Evolutionary conservation across 129 eudicot species (phyloP).

Genomic region (Pulicaria dysenterica): DNA sequence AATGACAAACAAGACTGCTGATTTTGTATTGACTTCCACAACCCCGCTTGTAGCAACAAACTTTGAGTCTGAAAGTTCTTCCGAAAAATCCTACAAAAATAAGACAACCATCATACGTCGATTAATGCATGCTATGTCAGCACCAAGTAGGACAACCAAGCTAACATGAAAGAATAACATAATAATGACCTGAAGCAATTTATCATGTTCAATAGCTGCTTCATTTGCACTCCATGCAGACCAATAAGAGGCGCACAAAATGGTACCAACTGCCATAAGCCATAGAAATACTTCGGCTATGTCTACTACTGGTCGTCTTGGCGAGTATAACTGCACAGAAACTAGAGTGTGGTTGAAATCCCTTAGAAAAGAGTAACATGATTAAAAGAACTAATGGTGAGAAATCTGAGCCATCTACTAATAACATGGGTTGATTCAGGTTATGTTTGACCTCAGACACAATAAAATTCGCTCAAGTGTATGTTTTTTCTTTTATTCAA

Average conservation of each 20-base stretch:
- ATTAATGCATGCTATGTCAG: constrained; percentile 20
- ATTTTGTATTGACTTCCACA: constrained; percentile 63
- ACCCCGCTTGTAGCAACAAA: constrained; percentile 47
- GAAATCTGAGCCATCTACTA: background rate
- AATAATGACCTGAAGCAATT: constrained; percentile 59
- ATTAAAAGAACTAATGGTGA: background rate
- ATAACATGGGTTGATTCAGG: background rate
- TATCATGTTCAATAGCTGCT: constrained; percentile 78
- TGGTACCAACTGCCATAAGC: constrained; percentile 87
- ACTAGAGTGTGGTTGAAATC: constrained; percentile 44
- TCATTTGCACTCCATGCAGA: constrained; percentile 89
- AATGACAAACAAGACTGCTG: constrained; percentile 76
- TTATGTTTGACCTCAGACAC: constrained; percentile 1
- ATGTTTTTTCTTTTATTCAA: background rate
- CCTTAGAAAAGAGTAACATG: constrained; percentile 21
- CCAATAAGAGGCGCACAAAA: constrained; percentile 85
- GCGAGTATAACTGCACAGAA: constrained; percentile 88
- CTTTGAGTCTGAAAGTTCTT: constrained; percentile 47
- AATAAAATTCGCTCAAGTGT: background rate
- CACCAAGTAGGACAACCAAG: constrained; percentile 5
- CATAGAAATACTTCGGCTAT: constrained; percentile 90
- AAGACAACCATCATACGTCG: constrained; percentile 10
- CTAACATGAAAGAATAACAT: background rate
- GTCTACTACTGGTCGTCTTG: constrained; percentile 75
- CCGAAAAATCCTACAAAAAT: constrained; percentile 64